A percentile compares a stretch with the other conserved stretches of the same genome.
Evolutionary conservation across 805 yeast species (phyloP).

Genomic region (Pichia paraexigua): DNA sequence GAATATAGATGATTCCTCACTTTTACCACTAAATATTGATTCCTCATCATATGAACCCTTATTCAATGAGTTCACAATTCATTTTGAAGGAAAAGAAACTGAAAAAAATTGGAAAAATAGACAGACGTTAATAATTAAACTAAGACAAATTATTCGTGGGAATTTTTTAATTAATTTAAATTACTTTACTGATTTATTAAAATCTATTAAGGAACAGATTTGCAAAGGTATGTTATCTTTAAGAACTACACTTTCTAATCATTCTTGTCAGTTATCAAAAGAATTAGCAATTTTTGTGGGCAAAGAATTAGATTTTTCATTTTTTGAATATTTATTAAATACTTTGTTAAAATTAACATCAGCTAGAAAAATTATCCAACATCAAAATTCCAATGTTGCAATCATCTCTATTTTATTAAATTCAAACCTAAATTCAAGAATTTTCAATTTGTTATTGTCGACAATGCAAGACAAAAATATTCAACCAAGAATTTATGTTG

Average conservation of each 20-base stretch:
- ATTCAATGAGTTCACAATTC: slow-evolving; percentile 22
- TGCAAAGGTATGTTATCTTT: slow-evolving; percentile 62
- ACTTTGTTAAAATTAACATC: slow-evolving; percentile 46
- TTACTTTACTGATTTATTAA: slow-evolving; percentile 16
- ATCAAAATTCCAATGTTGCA: slow-evolving; percentile 47
- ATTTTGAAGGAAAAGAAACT: slow-evolving; percentile 69
- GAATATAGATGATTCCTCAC: slow-evolving; percentile 25
- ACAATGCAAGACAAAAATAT: slow-evolving; percentile 63
- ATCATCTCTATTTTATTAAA: slow-evolving; percentile 48
- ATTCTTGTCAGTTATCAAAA: slow-evolving; percentile 70
- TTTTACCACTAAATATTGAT: slow-evolving; percentile 21
- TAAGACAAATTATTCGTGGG: slow-evolving; percentile 59
- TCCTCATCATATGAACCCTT: slow-evolving; percentile 24
- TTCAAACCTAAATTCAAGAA: slow-evolving; percentile 44
- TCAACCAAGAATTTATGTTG: slow-evolving; percentile 61
- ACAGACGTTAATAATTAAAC: slow-evolving; percentile 49
- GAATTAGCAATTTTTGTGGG: slow-evolving; percentile 47
- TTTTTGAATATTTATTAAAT: slow-evolving; percentile 43
- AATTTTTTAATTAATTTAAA: slow-evolving; percentile 14
- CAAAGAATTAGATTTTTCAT: slow-evolving; percentile 32
- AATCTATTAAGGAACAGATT: slow-evolving; percentile 48
- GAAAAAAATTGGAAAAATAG: slow-evolving; percentile 80
- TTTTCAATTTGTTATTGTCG: slow-evolving; percentile 39
- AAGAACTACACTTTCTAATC: slow-evolving; percentile 72
- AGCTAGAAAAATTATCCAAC: slow-evolving; percentile 57